These are phyloP conservation scores for Darksidea phi DNA, from an alignment of 495 filamentous ascomycete species.

Conservation along the genomic window DNA sequence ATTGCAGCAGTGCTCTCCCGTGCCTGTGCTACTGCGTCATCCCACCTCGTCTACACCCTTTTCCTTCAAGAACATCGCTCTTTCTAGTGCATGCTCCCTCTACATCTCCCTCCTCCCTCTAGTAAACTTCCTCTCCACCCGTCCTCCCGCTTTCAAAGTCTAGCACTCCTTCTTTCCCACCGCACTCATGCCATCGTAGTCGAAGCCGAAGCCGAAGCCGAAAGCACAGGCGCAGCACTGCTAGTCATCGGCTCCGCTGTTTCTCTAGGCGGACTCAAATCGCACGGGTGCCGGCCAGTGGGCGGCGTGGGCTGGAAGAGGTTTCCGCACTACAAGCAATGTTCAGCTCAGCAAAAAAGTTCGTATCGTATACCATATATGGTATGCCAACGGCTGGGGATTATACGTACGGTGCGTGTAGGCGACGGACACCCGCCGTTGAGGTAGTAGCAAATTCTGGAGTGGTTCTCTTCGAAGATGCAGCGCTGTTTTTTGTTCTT, in stretches of 20 bases:
- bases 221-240: neutral
- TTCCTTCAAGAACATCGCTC: no score
- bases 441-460: constrained; percentile 12
- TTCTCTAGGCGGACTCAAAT: neutral
- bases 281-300: constrained; percentile 17
- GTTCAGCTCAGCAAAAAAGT: no score
- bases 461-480: constrained; percentile 26
- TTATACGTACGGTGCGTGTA: constrained; percentile 15
- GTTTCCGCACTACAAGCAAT: neutral
- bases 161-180: no score
- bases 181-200: no score
- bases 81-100: no score
- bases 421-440: constrained; percentile 18
- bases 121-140: no score
- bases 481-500: constrained; percentile 10
- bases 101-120: no score
- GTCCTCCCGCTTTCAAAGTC: no score
- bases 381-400: no score
- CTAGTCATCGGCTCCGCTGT: neutral
- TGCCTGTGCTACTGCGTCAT: constrained; percentile 3
- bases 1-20: constrained; percentile 17
- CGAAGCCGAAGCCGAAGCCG: no score
- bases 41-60: neutral
- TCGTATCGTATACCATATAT: no score
- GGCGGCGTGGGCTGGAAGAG: constrained; percentile 10